Evolutionary conservation across 2,329 filamentous ascomycete genomes (phyloP), one percentile per base, ranked within the genome.

Genomic region (Colletotrichum zoysiae): DNA sequence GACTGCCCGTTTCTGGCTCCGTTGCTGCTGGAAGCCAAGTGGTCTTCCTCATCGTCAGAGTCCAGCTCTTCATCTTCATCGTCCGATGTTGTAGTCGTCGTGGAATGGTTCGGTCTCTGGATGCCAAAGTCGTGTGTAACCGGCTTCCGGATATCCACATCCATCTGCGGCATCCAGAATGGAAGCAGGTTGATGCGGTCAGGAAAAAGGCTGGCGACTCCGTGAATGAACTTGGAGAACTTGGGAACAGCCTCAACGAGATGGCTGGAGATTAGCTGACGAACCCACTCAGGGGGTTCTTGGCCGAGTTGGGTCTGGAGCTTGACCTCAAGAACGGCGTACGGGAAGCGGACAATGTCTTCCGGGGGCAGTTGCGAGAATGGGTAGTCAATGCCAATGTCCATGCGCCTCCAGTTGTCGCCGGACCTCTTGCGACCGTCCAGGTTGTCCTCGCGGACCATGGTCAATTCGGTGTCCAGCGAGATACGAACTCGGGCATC

Each of bases 211-310:
- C 90, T 93, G 12, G 95, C 95, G 1, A 92, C 95, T 71, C 96
- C 96, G 81, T 99, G 96, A 70, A 99, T 98, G 81, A 98, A 99
- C 84, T 99, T 99, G 78, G 95, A 98, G 83, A 98, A 99, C 80
- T 99, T 99, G 74, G 96, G 96, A 2, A 99, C 95, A n/a, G 96
- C 95, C 83, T 99, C 96, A 2, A 99, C 96, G 20, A 99, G 87
- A 83, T 99, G 96, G 74, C 95, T 97, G 16, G 94, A 89, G 56
- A 95, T 97, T 63, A 99, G 88, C 79, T 98, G 94, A 30, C 95
- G 92, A 76, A 99, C 95, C 96, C 96, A 99, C 79, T 97, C 93
- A 0, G 96, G 96, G 18, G 96, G 94, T 79, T 98, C 95, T 81
- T 98, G 95, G 50, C 96, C 96, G 67, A 93, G 91, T 81, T 98